A percentile compares a stretch with the other conserved stretches of the same genome.
phyloP scores from a whole-genome alignment of 306 rosid genomes.

The barrel medic (Medicago truncatula) region DNA sequence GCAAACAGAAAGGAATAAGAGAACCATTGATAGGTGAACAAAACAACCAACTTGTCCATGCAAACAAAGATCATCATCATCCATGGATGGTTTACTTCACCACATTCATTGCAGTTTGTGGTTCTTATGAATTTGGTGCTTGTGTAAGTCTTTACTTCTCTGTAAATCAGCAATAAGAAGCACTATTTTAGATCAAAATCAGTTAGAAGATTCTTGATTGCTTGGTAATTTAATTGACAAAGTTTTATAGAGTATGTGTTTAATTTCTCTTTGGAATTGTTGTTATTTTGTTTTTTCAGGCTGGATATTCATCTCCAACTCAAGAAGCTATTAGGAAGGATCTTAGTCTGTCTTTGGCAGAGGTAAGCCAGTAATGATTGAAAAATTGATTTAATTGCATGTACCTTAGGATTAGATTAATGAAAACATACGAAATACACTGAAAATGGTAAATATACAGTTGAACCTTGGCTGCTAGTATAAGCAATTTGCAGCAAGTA shows the following conservation, averaged over 20 bases:
- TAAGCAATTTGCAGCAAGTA: neutral
- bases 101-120: constrained; percentile 84
- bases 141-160: constrained; percentile 60
- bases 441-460: neutral
- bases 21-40: constrained; percentile 54
- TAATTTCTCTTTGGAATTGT: neutral
- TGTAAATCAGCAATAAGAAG: too few relatives aligned
- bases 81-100: constrained; percentile 92
- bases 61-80: constrained; percentile 52
- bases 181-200: too few relatives aligned
- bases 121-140: constrained; percentile 85
- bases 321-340: constrained; percentile 73
- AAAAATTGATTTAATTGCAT: neutral
- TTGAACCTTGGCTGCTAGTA: neutral
- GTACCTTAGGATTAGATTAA: constrained; percentile 11
- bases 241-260: neutral
- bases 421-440: neutral
- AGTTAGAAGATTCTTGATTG: neutral
- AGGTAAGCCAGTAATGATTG: constrained; percentile 51
- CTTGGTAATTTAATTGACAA: neutral
- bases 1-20: constrained; percentile 41
- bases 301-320: constrained; percentile 91
- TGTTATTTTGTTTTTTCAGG: constrained; percentile 55
- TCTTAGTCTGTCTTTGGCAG: constrained; percentile 68
- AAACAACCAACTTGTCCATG: neutral